phyloP scores from a whole-genome alignment of 1,139 yeast species.

The Zygoascus sp. region DNA sequence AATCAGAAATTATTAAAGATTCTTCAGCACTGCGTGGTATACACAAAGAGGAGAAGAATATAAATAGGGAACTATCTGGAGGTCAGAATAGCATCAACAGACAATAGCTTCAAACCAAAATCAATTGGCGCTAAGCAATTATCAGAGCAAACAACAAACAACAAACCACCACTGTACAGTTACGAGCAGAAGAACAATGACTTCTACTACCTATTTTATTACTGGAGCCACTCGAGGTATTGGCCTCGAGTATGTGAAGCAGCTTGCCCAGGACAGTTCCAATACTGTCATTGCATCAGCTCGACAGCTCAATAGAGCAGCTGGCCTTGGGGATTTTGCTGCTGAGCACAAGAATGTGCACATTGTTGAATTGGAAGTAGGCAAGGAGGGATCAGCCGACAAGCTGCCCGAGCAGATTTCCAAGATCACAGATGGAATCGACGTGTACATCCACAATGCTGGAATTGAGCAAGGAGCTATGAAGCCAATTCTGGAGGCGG shows the following conservation, averaged over 20 bases:
- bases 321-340: slow-evolving; percentile 14
- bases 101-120: too few species aligned
- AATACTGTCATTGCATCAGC: slow-evolving; percentile 35
- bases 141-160: too few species aligned
- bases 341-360: slow-evolving; percentile 24
- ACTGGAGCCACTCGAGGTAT: slow-evolving; percentile 37
- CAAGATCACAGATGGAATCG: slow-evolving; percentile 31
- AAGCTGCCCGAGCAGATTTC: slow-evolving; percentile 24
- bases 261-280: slow-evolving; percentile 23
- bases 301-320: slow-evolving; percentile 20
- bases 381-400: slow-evolving; percentile 21
- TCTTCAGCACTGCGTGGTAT: too few species aligned
- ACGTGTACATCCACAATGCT: slow-evolving; percentile 52
- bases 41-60: too few species aligned
- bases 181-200: too few species aligned
- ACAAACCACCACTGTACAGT: too few species aligned
- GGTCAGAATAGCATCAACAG: too few species aligned
- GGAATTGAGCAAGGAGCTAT: slow-evolving; percentile 30
- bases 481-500: slow-evolving; percentile 14
- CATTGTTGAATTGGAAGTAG: slow-evolving; percentile 27
- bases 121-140: too few species aligned
- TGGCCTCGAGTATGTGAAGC: slow-evolving; percentile 32
- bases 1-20: too few species aligned
- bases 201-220: slow-evolving; percentile 22
- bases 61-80: too few species aligned